Conservation (phyloP, 768 basidiomycete genomes). For the Grammothele lineata region DNA sequence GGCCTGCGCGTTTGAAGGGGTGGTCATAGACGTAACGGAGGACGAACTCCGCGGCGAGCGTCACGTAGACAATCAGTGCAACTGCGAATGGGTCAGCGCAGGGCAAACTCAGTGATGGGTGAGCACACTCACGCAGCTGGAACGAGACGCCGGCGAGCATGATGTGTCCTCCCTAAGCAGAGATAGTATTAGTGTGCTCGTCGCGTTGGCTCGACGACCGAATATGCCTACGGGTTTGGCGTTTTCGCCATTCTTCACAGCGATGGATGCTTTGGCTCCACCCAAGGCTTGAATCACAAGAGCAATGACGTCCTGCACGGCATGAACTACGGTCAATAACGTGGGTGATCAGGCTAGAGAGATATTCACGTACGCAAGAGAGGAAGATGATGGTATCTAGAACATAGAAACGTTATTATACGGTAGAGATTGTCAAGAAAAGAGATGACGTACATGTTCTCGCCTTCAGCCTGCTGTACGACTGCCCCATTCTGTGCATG, state of each 20-base stretch:
- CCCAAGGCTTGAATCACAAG: conserved; percentile 37
- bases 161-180: conserved; percentile 25
- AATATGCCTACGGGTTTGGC: conserved; percentile 7
- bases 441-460: too few species aligned
- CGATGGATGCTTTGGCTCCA: conserved; percentile 27
- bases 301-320: conserved; percentile 31
- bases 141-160: conserved; percentile 27
- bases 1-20: conserved; percentile 25
- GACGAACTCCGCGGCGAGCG: conserved; percentile 43
- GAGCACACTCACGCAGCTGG: conserved; percentile 19
- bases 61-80: conserved; percentile 27
- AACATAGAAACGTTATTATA: too few species aligned
- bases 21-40: conserved; percentile 32
- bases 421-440: too few species aligned
- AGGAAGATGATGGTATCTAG: conserved; percentile 26
- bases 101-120: too few species aligned
- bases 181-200: too few species aligned
- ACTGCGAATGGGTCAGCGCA: background rate
- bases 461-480: too few species aligned
- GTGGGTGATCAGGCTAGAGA: too few species aligned
- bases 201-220: too few species aligned
- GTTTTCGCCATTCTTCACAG: conserved; percentile 13
- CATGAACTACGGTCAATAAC: too few species aligned
- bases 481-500: conserved; percentile 22
- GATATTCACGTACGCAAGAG: background rate